Conservation (phyloP, 75 land plant genomes). For the Cryptomeria japonica region DNA sequence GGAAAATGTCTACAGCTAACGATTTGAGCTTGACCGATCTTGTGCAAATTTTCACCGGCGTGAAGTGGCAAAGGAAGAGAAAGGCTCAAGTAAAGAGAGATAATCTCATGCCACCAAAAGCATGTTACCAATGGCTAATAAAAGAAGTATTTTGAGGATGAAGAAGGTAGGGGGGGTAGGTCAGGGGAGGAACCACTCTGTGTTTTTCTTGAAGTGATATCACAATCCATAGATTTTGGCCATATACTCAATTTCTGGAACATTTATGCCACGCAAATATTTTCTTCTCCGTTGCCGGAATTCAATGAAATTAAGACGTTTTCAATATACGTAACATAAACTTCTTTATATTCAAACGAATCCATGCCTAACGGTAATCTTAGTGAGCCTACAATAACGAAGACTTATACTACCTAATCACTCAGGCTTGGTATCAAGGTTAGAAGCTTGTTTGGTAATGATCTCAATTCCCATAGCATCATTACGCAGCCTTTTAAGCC, state of each 20-base stretch:
- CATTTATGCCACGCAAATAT: background rate
- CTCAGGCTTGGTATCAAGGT: too few species aligned
- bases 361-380: background rate
- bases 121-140: background rate
- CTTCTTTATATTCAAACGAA: background rate
- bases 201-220: background rate
- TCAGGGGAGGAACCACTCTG: background rate
- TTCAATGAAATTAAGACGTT: background rate
- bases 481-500: background rate
- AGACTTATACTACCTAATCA: background rate
- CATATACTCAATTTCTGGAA: background rate
- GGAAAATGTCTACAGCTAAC: background rate
- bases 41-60: background rate
- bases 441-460: background rate
- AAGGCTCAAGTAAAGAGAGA: background rate
- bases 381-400: background rate
- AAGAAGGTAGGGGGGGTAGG: background rate
- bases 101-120: background rate
- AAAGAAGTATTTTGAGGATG: background rate
- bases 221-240: background rate
- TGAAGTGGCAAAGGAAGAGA: background rate
- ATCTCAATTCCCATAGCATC: background rate
- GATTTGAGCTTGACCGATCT: background rate
- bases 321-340: background rate
- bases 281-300: background rate